Evolutionary conservation across 371 early-diverging fungal genomes (phyloP), one percentile per base, ranked within the genome.

Genomic region (Mucor velutinosus): DNA sequence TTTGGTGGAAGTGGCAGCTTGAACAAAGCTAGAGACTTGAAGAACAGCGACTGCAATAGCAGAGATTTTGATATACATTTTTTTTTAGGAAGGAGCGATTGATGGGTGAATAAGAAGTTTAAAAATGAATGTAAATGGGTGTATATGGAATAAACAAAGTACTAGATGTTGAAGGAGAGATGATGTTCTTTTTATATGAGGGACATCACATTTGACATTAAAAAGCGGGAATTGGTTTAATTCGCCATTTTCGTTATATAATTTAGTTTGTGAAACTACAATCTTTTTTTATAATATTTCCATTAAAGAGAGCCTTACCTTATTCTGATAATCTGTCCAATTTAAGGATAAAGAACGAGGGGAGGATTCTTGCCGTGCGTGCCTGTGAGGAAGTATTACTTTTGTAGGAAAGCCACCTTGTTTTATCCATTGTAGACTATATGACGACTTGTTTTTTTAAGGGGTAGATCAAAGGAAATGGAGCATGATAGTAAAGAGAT

Each of bases 301-400:
- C 32, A 53, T 21, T 37, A 21, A 65, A 65, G 53, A 37, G 21
- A 56, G 56, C 10, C 60, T 65, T 70, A 60, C 70, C 61, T 60
- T 70, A 55, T 65, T 43, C 45, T 53, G 65, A 70, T 56, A 70
- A 70, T 70, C 70, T 70, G 47, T 61, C 70, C 43, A 60, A 60
- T 65, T 30, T 45, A 32, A 60, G 70, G 25, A 60, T 56, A 19
- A 59, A 65, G 56, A 70, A 70, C 65, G 70, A 65, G 70, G 60
- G 35, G 49, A n/a, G 27, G 21, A n/a, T 10, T 5, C 35, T 21
- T 53, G 29, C 15, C 19, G 29, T 41, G 27, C 30, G 25, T 62
- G 25, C 37, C 14, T 47, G 49, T 61, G 30, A 49, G 6, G 49
- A 56, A 15, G 32, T n/a, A 30, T 56, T 56, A 56, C 32, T 56